Percentiles rank a stretch among this genome's conserved stretches.
Evolutionary conservation across 495 filamentous ascomycete genomes (phyloP).

Genomic region (Neohortaea acidophila): DNA sequence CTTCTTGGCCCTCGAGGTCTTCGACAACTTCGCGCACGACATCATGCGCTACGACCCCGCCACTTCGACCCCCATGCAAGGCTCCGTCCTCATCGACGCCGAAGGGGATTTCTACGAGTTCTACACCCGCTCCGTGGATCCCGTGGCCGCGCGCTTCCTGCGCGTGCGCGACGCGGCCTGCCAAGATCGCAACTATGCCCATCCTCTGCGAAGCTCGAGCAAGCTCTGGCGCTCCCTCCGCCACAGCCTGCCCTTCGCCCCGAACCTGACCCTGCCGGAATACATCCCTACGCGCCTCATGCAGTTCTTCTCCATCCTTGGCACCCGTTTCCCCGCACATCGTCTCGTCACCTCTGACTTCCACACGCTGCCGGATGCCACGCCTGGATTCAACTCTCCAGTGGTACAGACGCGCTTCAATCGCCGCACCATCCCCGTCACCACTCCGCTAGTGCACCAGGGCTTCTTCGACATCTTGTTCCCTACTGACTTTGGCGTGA

Average conservation of each 20-base stretch:
- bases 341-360: constrained; percentile 85
- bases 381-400: constrained; percentile 72
- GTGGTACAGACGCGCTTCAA: constrained; percentile 91
- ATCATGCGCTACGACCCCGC: constrained; percentile 67
- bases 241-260: constrained; percentile 47
- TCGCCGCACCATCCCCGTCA: constrained; percentile 70
- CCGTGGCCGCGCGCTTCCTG: constrained; percentile 67
- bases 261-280: constrained; percentile 64
- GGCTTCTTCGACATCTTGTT: constrained; percentile 99
- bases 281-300: constrained; percentile 89
- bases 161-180: constrained; percentile 56
- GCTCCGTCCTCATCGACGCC: constrained; percentile 67
- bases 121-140: constrained; percentile 65
- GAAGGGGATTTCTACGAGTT: constrained; percentile 90
- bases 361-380: constrained; percentile 62
- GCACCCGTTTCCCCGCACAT: constrained; percentile 74
- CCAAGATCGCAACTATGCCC: constrained; percentile 33
- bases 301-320: constrained; percentile 88
- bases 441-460: constrained; percentile 89
- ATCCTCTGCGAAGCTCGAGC: constrained; percentile 24
- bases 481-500: constrained; percentile 78
- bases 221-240: constrained; percentile 38
- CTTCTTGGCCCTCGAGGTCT: constrained; percentile 96
- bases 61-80: constrained; percentile 68
- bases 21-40: constrained; percentile 97